Evolutionary conservation across 2,329 filamentous ascomycete genomes (phyloP).

Genomic region (Trichoderma simmonsii): DNA sequence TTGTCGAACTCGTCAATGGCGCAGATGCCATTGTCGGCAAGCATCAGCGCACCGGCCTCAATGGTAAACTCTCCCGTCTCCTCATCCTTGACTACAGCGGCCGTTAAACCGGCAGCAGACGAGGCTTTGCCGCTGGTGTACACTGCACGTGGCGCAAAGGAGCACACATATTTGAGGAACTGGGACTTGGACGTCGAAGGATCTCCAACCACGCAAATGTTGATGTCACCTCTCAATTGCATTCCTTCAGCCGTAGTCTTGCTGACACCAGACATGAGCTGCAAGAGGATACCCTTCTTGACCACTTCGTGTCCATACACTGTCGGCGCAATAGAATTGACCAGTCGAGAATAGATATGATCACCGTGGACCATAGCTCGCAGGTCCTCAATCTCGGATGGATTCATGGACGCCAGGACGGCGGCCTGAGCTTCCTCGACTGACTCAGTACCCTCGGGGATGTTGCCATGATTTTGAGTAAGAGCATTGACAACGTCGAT

Average conservation of each 20-base stretch:
- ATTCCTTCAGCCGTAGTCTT: slow-evolving; percentile 93
- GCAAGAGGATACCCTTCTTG: slow-evolving; percentile 92
- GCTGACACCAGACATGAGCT: slow-evolving; percentile 92
- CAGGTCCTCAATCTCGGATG: slow-evolving; percentile 85
- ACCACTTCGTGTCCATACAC: slow-evolving; percentile 97
- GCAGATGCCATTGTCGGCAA: slow-evolving; percentile 95
- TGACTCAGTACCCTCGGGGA: slow-evolving; percentile 60
- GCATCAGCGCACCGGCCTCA: slow-evolving; percentile 95
- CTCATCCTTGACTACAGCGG: slow-evolving; percentile 95
- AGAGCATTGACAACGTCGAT: slow-evolving; percentile 82
- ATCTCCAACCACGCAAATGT: slow-evolving; percentile 97
- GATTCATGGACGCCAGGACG: slow-evolving; percentile 80
- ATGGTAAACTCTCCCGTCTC: slow-evolving; percentile 99
- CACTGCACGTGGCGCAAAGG: slow-evolving; percentile 90
- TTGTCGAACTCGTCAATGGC: slow-evolving; percentile 99
- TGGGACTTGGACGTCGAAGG: slow-evolving; percentile 97
- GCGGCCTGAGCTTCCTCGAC: slow-evolving; percentile 86
- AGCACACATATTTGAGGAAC: slow-evolving; percentile 97
- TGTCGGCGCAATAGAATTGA: slow-evolving; percentile 92
- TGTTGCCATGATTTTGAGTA: slow-evolving; percentile 55
- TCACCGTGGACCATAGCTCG: slow-evolving; percentile 91
- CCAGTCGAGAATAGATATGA: slow-evolving; percentile 88
- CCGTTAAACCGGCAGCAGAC: slow-evolving; percentile 93
- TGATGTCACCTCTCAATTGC: slow-evolving; percentile 94
- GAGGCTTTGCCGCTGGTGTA: slow-evolving; percentile 98